Percentiles rank a stretch among this genome's conserved stretches.
These are phyloP conservation scores for Centella asiatica DNA, from an alignment of 129 eudicot species.

Conservation along the genomic window DNA sequence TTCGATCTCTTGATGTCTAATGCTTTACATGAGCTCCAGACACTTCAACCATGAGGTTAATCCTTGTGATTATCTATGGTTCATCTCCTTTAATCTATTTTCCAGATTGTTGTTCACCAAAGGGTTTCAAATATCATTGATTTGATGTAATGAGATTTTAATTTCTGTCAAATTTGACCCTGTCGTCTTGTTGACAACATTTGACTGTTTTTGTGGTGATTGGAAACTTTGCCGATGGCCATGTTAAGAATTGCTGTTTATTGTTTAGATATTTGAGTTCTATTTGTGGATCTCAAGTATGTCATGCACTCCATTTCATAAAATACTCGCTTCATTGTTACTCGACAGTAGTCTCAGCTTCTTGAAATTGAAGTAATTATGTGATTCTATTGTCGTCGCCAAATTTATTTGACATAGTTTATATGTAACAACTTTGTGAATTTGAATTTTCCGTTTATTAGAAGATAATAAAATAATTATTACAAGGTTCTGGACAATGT, in stretches of 20 bases:
- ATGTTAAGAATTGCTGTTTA: not conserved
- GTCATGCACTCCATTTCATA: too few species aligned
- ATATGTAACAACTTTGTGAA: too few species aligned
- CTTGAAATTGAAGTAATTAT: too few species aligned
- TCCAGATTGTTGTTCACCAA: not conserved
- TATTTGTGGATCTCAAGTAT: not conserved
- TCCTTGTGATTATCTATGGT: not conserved
- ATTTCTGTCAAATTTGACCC: not conserved
- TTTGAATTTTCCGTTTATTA: too few species aligned
- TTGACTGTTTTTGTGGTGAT: not conserved
- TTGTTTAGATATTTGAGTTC: not conserved
- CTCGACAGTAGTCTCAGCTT: too few species aligned
- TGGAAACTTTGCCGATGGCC: not conserved
- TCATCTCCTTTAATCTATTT: not conserved
- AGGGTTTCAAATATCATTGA: not conserved
- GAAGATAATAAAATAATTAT: too few species aligned
- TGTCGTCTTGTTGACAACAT: too few species aligned
- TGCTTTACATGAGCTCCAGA: not conserved
- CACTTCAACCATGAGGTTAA: not conserved
- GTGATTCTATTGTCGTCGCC: too few species aligned
- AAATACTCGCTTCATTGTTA: too few species aligned
- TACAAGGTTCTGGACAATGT: too few species aligned
- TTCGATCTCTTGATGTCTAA: not conserved
- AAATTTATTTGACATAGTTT: too few species aligned
- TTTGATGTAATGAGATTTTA: too few species aligned